Percentiles rank a stretch among this genome's conserved stretches.
phyloP scores from a whole-genome alignment of 352 stramenopile genomes.

The Pythium dissimile region DNA sequence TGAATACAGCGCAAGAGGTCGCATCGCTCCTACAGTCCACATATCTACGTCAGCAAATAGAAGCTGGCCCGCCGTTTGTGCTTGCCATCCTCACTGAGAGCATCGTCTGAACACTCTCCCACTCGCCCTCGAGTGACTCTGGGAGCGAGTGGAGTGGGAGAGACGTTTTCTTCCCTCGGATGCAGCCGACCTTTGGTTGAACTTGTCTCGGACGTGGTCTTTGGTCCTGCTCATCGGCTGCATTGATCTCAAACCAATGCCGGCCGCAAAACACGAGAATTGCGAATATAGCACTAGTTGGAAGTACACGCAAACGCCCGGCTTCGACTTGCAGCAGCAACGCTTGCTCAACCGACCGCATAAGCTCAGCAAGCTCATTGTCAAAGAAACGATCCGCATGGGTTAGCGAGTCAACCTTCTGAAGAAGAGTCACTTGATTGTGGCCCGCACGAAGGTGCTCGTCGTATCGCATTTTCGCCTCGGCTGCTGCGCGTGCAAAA shows the following conservation, averaged over 20 bases:
- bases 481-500: slow-evolving; percentile 37
- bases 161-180: not conserved
- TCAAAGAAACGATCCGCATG: slow-evolving; percentile 38
- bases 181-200: not conserved
- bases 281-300: slow-evolving; percentile 23
- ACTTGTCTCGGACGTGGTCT: not conserved
- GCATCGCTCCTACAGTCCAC: slow-evolving; percentile 1
- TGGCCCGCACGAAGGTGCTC: slow-evolving; percentile 28
- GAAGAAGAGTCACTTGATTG: slow-evolving; percentile 37
- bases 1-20: slow-evolving; percentile 17
- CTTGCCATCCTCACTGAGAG: too few species aligned
- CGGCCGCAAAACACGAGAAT: slow-evolving; percentile 54
- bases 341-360: slow-evolving; percentile 30
- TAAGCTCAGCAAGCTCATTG: slow-evolving; percentile 22
- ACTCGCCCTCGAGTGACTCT: too few species aligned
- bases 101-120: too few species aligned
- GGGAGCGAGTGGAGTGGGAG: too few species aligned
- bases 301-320: slow-evolving; percentile 27
- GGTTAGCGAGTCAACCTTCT: slow-evolving; percentile 31
- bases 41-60: not conserved
- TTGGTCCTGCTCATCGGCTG: not conserved
- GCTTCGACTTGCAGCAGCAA: slow-evolving; percentile 28
- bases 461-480: slow-evolving; percentile 56
- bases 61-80: too few species aligned
- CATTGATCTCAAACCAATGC: slow-evolving; percentile 48